phyloP scores from a whole-genome alignment of 345 rosid genomes.

The Murraya koenigii region DNA sequence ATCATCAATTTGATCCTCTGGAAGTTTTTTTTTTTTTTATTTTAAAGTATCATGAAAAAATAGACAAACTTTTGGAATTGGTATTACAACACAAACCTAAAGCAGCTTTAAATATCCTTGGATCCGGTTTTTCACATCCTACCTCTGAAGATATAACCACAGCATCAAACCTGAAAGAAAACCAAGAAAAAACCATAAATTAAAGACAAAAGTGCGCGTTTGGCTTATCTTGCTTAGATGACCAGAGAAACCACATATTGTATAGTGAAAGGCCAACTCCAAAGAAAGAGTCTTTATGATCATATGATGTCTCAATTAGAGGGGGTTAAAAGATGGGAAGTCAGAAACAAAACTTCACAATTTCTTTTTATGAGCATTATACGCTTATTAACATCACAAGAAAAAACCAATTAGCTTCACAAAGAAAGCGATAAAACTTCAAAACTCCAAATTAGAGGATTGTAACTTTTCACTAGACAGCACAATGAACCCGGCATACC shows the following conservation, averaged over 20 bases:
- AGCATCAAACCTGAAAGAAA: constrained; percentile 67
- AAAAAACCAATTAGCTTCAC: constrained; percentile 2
- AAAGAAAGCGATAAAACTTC: neutral
- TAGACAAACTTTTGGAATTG: neutral
- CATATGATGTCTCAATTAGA: constrained; percentile 10
- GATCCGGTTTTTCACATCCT: constrained; percentile 82
- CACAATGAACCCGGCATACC: neutral
- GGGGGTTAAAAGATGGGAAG: neutral
- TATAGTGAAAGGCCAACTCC: neutral
- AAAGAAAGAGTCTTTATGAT: neutral
- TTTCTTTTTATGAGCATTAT: constrained; percentile 2
- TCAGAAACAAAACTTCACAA: neutral
- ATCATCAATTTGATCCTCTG: neutral
- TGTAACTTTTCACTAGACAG: neutral
- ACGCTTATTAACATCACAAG: constrained; percentile 2
- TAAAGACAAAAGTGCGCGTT: neutral
- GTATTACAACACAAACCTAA: constrained; percentile 45
- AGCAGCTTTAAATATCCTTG: constrained; percentile 65
- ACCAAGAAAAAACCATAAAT: neutral
- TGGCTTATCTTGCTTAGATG: neutral
- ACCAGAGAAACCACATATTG: neutral
- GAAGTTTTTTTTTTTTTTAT: neutral
- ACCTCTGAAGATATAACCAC: constrained; percentile 79
- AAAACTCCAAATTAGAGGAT: neutral
- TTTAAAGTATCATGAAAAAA: neutral